phyloP scores from a whole-genome alignment of 2,329 filamentous ascomycete species.

The Colletotrichum viniferum region DNA sequence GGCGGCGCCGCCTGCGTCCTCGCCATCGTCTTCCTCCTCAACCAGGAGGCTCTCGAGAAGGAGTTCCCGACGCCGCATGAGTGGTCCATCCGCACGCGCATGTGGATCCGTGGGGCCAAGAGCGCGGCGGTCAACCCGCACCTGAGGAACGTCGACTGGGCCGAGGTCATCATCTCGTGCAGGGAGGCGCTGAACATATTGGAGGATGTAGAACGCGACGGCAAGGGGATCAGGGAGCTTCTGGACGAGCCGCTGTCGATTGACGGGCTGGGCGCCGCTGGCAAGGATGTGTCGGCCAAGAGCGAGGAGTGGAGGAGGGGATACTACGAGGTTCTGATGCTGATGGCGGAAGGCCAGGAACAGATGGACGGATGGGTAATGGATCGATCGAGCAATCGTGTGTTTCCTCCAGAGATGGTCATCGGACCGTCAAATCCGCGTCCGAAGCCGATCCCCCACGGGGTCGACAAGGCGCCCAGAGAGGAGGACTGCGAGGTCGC shows the following conservation, averaged over 20 bases:
- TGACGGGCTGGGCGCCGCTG: conserved; percentile 55
- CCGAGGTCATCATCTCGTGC: conserved; percentile 64
- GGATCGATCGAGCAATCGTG: conserved; percentile 68
- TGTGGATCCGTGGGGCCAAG: conserved; percentile 68
- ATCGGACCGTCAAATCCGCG: conserved; percentile 83
- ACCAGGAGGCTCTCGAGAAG: conserved; percentile 78
- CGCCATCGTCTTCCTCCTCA: conserved; percentile 67
- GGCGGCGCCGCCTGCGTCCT: conserved; percentile 63
- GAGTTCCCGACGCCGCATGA: conserved; percentile 81
- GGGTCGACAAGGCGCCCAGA: conserved; percentile 64
- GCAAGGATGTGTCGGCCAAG: conserved; percentile 75
- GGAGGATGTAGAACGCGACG: conserved; percentile 73
- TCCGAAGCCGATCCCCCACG: conserved; percentile 73
- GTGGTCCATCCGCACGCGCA: conserved; percentile 75
- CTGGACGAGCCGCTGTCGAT: conserved; percentile 57
- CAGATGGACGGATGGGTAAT: conserved; percentile 80
- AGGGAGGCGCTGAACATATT: conserved; percentile 66
- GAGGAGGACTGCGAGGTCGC: conserved; percentile 78
- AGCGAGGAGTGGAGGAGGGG: conserved; percentile 84
- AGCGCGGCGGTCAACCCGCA: conserved; percentile 61
- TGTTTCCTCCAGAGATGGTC: conserved; percentile 76
- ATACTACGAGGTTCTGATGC: conserved; percentile 84
- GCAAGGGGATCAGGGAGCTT: conserved; percentile 65
- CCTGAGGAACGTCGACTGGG: conserved; percentile 67
- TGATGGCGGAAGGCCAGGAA: conserved; percentile 77